phyloP scores from a whole-genome alignment of 2,329 filamentous ascomycete genomes.

The Meredithiella fracta region DNA sequence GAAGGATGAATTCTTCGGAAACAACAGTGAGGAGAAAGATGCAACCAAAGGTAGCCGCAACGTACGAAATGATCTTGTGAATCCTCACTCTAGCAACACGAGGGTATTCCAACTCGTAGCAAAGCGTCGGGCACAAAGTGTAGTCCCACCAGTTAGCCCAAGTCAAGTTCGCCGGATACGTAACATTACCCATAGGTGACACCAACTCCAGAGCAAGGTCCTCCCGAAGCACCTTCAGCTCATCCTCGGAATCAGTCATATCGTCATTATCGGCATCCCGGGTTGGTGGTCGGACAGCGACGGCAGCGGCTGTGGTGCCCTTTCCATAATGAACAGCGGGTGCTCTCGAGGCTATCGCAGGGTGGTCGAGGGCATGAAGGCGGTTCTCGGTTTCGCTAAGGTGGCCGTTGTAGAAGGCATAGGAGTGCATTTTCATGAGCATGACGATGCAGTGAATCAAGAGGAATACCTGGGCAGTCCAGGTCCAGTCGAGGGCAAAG shows the following conservation, averaged over 20 bases:
- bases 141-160: conserved; percentile 71
- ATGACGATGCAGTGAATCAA: conserved; percentile 79
- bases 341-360: conserved; percentile 44
- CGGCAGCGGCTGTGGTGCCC: conserved; percentile 25
- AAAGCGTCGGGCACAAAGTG: conserved; percentile 81
- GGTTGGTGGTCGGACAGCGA: conserved; percentile 9
- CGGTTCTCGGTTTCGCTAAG: conserved; percentile 73
- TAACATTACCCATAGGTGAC: conserved; percentile 74
- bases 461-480: conserved; percentile 93
- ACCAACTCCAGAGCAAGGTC: conserved; percentile 82
- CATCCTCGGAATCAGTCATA: conserved; percentile 24
- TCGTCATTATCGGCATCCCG: conserved; percentile 19
- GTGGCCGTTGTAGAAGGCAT: conserved; percentile 95
- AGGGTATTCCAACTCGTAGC: conserved; percentile 95
- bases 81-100: conserved; percentile 60
- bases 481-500: conserved; percentile 77
- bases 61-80: conserved; percentile 68
- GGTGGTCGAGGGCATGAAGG: conserved; percentile 61
- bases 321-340: conserved; percentile 61
- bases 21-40: conserved; percentile 87
- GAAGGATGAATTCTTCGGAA: conserved; percentile 89
- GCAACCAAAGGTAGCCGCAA: conserved; percentile 80
- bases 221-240: conserved; percentile 57
- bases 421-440: conserved; percentile 99
- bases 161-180: conserved; percentile 80